phyloP scores from a whole-genome alignment of 75 land plant species.

The Cryptomeria japonica region DNA sequence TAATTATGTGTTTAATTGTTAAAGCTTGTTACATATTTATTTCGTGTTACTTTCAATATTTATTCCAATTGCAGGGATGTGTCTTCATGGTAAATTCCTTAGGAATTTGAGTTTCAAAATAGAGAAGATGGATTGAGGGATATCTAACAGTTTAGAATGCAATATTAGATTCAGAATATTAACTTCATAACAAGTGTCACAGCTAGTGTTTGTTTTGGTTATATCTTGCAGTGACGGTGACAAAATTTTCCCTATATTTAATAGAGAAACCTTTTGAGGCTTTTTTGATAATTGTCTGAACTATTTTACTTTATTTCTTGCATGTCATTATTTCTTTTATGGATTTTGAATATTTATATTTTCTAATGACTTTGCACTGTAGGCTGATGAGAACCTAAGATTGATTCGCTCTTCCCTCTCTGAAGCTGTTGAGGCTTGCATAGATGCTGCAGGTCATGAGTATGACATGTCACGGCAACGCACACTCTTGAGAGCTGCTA shows the following conservation, averaged over 20 bases:
- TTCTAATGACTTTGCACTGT: conserved; percentile 6
- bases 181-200: background rate
- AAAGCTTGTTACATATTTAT: background rate
- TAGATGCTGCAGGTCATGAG: conserved; percentile 99
- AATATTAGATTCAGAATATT: background rate
- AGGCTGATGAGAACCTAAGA: conserved; percentile 99
- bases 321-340: conserved; percentile 9
- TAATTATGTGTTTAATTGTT: background rate
- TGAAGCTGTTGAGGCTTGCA: conserved; percentile 90
- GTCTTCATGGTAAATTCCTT: background rate
- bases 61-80: background rate
- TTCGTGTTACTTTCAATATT: background rate
- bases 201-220: background rate
- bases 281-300: background rate
- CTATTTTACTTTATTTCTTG: conserved; percentile 5
- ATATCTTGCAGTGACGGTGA: background rate
- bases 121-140: background rate
- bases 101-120: background rate
- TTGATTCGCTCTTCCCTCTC: conserved; percentile 66
- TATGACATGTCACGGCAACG: conserved; percentile 84
- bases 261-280: background rate
- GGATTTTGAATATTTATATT: background rate
- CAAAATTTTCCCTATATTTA: background rate
- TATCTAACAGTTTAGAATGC: background rate
- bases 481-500: conserved; percentile 90